These are phyloP conservation scores for Acer saccharum DNA, from an alignment of 345 rosid genomes.

Conservation along the genomic window DNA sequence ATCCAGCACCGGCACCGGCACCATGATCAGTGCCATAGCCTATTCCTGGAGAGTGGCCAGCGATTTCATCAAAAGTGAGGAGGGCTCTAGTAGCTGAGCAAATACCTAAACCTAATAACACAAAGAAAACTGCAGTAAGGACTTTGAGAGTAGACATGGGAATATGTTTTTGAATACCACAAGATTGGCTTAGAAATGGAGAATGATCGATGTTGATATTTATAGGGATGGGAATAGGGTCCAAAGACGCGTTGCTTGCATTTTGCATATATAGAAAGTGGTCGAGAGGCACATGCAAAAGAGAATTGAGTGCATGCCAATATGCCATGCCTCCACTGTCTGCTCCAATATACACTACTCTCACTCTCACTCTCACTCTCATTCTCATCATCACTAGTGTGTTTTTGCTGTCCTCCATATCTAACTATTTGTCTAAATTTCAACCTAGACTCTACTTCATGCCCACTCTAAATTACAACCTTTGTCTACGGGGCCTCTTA, in stretches of 20 bases:
- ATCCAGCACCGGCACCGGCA: constrained; percentile 23
- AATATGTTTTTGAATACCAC: background rate
- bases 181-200: background rate
- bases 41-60: constrained; percentile 12
- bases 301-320: background rate
- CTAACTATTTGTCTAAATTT: background rate
- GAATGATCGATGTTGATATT: constrained; percentile 20
- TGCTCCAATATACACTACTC: background rate
- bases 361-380: background rate
- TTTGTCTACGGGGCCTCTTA: too few relatives aligned
- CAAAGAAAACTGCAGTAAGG: constrained; percentile 10
- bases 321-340: background rate
- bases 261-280: background rate
- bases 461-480: too few relatives aligned
- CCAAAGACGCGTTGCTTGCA: background rate
- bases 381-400: constrained; percentile 16
- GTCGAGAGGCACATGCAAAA: constrained; percentile 32
- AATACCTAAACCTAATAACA: constrained; percentile 30
- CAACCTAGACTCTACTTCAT: background rate
- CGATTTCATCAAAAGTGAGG: constrained; percentile 23
- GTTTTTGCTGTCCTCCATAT: constrained; percentile 47
- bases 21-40: constrained; percentile 26
- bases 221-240: constrained; percentile 27
- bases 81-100: constrained; percentile 34
- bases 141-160: constrained; percentile 25